Percentiles rank a stretch among this genome's conserved stretches.
Evolutionary conservation across 257 asterid genomes (phyloP).

Genomic region (Jaltomata sinuosa): DNA sequence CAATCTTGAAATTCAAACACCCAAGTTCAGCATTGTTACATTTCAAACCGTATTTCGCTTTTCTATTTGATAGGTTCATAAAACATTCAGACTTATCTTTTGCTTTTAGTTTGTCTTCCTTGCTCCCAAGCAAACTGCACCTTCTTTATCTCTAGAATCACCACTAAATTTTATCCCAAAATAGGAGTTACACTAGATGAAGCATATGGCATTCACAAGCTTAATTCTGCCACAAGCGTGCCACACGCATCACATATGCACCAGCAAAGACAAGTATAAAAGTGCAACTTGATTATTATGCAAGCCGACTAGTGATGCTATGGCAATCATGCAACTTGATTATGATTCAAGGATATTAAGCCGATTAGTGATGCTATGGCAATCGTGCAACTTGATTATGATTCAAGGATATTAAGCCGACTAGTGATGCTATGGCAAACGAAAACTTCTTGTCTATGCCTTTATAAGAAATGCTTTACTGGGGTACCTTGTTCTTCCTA

Average conservation of each 20-base stretch:
- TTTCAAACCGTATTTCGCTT: background rate
- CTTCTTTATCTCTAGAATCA: background rate
- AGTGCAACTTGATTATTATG: background rate
- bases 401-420: background rate
- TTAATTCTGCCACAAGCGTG: background rate
- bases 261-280: background rate
- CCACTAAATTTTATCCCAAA: background rate
- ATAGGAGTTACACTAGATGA: background rate
- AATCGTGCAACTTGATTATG: background rate
- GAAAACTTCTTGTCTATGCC: background rate
- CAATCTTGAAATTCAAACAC: background rate
- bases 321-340: background rate
- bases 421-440: background rate
- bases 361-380: background rate
- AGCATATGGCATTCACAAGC: background rate
- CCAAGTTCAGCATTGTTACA: background rate
- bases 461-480: background rate
- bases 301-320: background rate
- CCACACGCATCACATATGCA: background rate
- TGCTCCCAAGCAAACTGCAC: background rate
- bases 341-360: background rate
- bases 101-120: background rate
- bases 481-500: constrained; percentile 80
- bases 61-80: background rate
- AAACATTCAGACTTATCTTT: background rate